These are phyloP conservation scores for Tothia fuscella DNA, from an alignment of 2,329 filamentous ascomycete genomes.

Conservation along the genomic window DNA sequence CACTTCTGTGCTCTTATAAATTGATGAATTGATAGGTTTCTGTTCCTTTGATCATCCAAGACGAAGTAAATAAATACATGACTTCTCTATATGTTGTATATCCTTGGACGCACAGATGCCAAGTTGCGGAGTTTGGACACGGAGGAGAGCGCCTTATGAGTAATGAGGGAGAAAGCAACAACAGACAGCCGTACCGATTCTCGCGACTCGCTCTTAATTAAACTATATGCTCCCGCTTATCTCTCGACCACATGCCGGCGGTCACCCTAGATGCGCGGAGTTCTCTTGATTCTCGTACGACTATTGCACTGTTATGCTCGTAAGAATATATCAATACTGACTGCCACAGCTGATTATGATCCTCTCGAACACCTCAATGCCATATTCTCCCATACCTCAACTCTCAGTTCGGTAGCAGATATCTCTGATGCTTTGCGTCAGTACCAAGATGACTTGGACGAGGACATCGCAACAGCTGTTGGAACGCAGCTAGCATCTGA, in stretches of 20 bases:
- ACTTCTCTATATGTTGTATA: too few species aligned
- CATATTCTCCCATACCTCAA: slow-evolving; percentile 82
- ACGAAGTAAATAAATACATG: too few species aligned
- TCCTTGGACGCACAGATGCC: too few species aligned
- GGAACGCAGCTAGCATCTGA: slow-evolving; percentile 71
- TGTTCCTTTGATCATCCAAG: too few species aligned
- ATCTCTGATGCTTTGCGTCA: slow-evolving; percentile 62
- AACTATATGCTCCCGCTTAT: too few species aligned
- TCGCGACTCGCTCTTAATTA: too few species aligned
- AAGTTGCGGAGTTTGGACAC: too few species aligned
- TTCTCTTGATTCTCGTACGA: slow-evolving; percentile 9
- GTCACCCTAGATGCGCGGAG: background rate
- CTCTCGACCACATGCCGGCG: slow-evolving; percentile 4
- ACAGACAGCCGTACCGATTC: too few species aligned
- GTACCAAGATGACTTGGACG: slow-evolving; percentile 72
- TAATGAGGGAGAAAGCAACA: too few species aligned
- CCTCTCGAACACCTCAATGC: slow-evolving; percentile 86
- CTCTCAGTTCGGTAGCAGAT: slow-evolving; percentile 62
- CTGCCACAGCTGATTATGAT: slow-evolving; percentile 69
- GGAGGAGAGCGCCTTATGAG: too few species aligned
- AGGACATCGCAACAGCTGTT: slow-evolving; percentile 61
- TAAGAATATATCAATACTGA: slow-evolving; percentile 1
- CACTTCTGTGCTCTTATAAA: too few species aligned
- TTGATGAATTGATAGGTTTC: too few species aligned
- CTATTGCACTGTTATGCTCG: background rate